Evolutionary conservation across 495 filamentous ascomycete species (phyloP).

Genomic region (Penicillium cinerascens): DNA sequence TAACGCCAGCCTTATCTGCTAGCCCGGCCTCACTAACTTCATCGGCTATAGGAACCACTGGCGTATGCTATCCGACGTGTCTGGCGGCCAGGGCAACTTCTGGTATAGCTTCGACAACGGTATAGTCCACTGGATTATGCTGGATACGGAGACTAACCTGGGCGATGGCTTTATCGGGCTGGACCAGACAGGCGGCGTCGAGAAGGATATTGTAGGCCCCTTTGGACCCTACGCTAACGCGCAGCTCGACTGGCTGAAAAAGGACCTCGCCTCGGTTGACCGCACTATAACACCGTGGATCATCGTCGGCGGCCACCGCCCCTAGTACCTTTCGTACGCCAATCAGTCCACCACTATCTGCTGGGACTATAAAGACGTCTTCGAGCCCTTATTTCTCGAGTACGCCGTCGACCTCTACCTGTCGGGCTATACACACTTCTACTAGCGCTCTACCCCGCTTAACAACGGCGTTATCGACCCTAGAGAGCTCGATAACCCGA

Average conservation of each 20-base stretch:
- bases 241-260: conserved; percentile 5
- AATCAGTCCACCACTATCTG: conserved; percentile 3
- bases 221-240: neutral
- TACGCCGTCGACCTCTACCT: conserved; percentile 6
- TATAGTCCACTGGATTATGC: conserved; percentile 45
- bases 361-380: conserved; percentile 2
- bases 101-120: conserved; percentile 59
- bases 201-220: conserved; percentile 1
- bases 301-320: conserved; percentile 7
- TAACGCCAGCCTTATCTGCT: conserved; percentile 2
- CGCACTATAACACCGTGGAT: conserved; percentile 9
- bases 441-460: conserved; percentile 5
- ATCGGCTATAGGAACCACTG: conserved; percentile 49
- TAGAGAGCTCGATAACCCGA: conserved; percentile 6
- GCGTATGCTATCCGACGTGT: conserved; percentile 44
- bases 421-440: conserved; percentile 5
- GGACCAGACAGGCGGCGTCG: conserved; percentile 1
- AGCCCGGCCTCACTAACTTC: conserved; percentile 48
- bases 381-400: conserved; percentile 5
- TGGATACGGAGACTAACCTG: conserved; percentile 45
- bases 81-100: conserved; percentile 48
- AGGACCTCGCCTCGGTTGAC: conserved; percentile 2
- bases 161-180: conserved; percentile 3
- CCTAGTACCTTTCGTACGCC: conserved; percentile 4
- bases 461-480: conserved; percentile 1